These are phyloP conservation scores for Sonneratia alba DNA, from an alignment of 345 rosid genomes.

Conservation along the genomic window DNA sequence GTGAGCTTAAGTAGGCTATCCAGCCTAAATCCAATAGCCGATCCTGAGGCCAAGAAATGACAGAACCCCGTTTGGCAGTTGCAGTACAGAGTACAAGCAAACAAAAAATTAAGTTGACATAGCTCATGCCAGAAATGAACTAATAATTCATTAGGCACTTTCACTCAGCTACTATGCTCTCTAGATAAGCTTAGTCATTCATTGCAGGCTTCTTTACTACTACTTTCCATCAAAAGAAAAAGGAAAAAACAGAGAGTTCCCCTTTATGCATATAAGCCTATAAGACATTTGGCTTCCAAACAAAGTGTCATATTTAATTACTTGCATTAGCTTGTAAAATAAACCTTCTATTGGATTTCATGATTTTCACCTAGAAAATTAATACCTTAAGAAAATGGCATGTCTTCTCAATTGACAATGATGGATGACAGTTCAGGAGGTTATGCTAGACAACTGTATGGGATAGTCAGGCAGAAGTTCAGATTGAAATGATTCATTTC, in stretches of 20 bases:
- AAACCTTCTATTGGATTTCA: not conserved
- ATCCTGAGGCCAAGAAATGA: constrained; percentile 33
- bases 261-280: not conserved
- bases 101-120: not conserved
- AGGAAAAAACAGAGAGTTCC: not conserved
- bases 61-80: not conserved
- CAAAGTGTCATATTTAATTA: not conserved
- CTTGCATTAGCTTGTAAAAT: not conserved
- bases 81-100: not conserved
- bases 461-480: not conserved
- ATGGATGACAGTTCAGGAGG: not conserved
- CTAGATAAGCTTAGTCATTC: not conserved
- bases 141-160: not conserved
- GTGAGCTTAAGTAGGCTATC: constrained; percentile 94
- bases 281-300: not conserved
- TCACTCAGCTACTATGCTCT: not conserved
- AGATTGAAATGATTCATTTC: not conserved
- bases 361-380: not conserved
- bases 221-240: not conserved
- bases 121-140: not conserved
- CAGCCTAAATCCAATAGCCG: constrained; percentile 84
- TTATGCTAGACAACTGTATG: not conserved
- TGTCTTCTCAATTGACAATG: not conserved
- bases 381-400: not conserved
- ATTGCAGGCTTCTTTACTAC: not conserved